phyloP scores from a whole-genome alignment of 139 green algal genomes.

The Yamagishiella unicocca region DNA sequence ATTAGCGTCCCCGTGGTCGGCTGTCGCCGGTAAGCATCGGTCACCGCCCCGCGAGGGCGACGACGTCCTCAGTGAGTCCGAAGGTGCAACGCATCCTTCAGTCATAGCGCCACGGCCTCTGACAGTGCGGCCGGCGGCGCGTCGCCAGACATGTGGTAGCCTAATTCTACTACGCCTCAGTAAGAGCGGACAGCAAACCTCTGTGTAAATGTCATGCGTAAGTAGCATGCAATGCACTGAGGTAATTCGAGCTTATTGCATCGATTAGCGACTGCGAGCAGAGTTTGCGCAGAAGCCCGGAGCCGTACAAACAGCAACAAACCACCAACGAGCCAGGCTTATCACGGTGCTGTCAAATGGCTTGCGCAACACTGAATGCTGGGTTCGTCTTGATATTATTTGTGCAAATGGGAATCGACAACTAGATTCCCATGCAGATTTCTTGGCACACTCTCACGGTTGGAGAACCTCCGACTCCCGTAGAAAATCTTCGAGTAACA shows the following conservation, averaged over 20 bases:
- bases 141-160: constrained; percentile 2
- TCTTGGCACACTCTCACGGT: no score
- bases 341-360: no score
- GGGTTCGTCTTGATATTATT: background rate
- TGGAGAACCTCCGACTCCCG: constrained; percentile 12
- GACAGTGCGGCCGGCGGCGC: background rate
- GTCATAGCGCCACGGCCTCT: background rate
- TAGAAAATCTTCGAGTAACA: no score
- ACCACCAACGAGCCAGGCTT: constrained; percentile 26
- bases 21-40: background rate
- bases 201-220: no score
- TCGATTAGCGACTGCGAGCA: no score
- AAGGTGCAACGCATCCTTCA: background rate
- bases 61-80: background rate
- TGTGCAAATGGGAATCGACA: background rate
- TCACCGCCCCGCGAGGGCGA: background rate
- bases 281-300: background rate
- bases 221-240: no score
- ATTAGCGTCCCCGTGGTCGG: constrained; percentile 2
- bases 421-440: no score
- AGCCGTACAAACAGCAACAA: constrained; percentile 1
- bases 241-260: no score
- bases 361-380: no score
- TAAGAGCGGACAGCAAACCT: no score
- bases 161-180: background rate